A percentile compares a stretch with the other conserved stretches of the same genome.
phyloP scores from a whole-genome alignment of 1,284 basidiomycete genomes.

The Cystobasidiaceae sp. region DNA sequence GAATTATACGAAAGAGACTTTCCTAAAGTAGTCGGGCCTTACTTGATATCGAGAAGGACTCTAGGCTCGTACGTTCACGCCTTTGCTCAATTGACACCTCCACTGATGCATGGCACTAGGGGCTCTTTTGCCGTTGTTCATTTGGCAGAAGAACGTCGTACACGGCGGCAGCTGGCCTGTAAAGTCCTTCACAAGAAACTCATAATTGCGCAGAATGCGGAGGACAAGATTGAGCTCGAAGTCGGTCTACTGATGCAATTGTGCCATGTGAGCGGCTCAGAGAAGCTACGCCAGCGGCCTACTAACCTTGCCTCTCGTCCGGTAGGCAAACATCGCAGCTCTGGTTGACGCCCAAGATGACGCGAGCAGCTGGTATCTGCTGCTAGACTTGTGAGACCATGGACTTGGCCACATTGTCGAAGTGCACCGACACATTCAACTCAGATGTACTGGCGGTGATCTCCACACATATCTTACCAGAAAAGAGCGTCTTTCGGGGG shows the following conservation, averaged over 20 bases:
- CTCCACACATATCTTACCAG: slow-evolving; percentile 1
- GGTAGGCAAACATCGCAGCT: slow-evolving; percentile 6
- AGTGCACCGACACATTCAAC: background rate
- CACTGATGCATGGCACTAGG: background rate
- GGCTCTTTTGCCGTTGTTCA: slow-evolving; percentile 17
- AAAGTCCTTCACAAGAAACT: slow-evolving; percentile 2
- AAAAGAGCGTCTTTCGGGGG: background rate
- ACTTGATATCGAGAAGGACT: background rate
- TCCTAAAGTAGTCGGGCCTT: background rate
- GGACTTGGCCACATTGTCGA: background rate
- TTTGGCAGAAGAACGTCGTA: background rate
- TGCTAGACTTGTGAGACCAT: slow-evolving; percentile 3
- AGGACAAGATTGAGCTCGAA: slow-evolving; percentile 12
- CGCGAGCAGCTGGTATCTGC: background rate
- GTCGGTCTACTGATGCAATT: slow-evolving; percentile 4
- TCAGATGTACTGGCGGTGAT: slow-evolving; percentile 9
- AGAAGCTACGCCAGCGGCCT: background rate
- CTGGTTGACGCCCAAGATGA: background rate
- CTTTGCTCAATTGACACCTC: background rate
- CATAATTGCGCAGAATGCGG: background rate
- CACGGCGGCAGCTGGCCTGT: slow-evolving; percentile 16
- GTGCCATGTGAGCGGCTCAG: background rate
- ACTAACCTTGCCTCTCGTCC: background rate
- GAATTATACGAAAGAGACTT: background rate
- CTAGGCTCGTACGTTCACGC: slow-evolving; percentile 5